phyloP scores from a whole-genome alignment of 140 eudicot genomes.

The Bidens hawaiensis region DNA sequence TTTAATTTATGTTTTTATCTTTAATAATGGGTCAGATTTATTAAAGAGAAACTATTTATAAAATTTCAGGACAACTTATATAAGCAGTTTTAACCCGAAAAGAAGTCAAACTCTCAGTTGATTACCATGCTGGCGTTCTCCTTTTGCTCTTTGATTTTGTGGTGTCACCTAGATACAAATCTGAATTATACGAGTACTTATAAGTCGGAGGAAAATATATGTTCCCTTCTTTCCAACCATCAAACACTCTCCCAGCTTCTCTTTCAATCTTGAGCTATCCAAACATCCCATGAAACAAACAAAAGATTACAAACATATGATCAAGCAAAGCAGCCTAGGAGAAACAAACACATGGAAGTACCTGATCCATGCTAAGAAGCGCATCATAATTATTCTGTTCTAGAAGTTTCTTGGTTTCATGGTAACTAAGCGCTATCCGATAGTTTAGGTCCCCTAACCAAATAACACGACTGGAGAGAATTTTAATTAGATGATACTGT shows the following conservation, averaged over 20 bases:
- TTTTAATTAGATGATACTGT: not conserved
- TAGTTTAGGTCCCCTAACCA: slow-evolving; percentile 77
- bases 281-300: slow-evolving; percentile 7
- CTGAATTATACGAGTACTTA: slow-evolving; percentile 59
- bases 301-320: slow-evolving; percentile 2
- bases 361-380: slow-evolving; percentile 69
- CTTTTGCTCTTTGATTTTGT: slow-evolving; percentile 55
- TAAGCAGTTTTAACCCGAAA: not conserved
- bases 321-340: not conserved
- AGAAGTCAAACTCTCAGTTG: not conserved
- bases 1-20: not conserved
- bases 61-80: not conserved
- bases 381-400: slow-evolving; percentile 60
- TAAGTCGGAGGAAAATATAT: slow-evolving; percentile 63
- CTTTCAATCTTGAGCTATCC: slow-evolving; percentile 59
- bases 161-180: slow-evolving; percentile 54
- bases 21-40: not conserved
- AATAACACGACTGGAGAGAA: slow-evolving; percentile 46
- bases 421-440: slow-evolving; percentile 55
- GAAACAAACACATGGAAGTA: slow-evolving; percentile 19
- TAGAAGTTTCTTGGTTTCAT: slow-evolving; percentile 51
- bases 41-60: not conserved
- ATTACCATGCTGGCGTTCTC: slow-evolving; percentile 70
- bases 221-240: slow-evolving; percentile 66
- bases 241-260: slow-evolving; percentile 62